A percentile compares a stretch with the other conserved stretches of the same genome.
These are phyloP conservation scores for Ophiostoma tasmaniense DNA, from an alignment of 2,329 filamentous ascomycete species.

Conservation along the genomic window DNA sequence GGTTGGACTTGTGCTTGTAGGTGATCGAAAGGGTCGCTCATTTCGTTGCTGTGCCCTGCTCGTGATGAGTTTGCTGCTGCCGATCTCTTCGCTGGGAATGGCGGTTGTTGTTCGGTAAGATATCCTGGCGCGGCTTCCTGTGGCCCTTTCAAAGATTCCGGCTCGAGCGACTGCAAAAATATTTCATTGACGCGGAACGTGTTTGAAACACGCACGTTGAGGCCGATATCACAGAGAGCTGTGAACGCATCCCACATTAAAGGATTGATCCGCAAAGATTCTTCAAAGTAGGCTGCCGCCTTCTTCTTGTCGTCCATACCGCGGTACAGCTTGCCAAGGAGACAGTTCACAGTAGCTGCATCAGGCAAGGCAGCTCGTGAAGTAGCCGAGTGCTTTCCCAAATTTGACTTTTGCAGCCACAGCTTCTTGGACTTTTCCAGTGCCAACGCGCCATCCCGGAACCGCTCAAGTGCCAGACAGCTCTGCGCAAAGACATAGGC, in stretches of 20 bases:
- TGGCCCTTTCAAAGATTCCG: constrained; percentile 26
- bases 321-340: constrained; percentile 81
- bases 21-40: constrained; percentile 45
- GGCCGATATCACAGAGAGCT: constrained; percentile 77
- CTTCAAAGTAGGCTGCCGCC: constrained; percentile 79
- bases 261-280: constrained; percentile 79
- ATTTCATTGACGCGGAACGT: constrained; percentile 68
- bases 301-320: constrained; percentile 75
- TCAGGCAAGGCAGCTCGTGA: constrained; percentile 70
- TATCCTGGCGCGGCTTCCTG: constrained; percentile 27
- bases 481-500: constrained; percentile 87
- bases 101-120: constrained; percentile 28
- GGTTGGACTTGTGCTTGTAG: constrained; percentile 26
- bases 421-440: constrained; percentile 72
- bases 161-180: constrained; percentile 41
- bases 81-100: constrained; percentile 11
- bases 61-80: constrained; percentile 32
- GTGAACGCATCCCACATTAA: constrained; percentile 98
- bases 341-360: constrained; percentile 69
- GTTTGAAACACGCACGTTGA: constrained; percentile 70
- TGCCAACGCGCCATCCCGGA: constrained; percentile 71
- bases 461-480: constrained; percentile 69
- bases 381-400: constrained; percentile 76
- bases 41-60: constrained; percentile 30
- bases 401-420: constrained; percentile 67